Evolutionary conservation across 2,329 filamentous ascomycete species (phyloP).

Genomic region (Xylaria sp.): DNA sequence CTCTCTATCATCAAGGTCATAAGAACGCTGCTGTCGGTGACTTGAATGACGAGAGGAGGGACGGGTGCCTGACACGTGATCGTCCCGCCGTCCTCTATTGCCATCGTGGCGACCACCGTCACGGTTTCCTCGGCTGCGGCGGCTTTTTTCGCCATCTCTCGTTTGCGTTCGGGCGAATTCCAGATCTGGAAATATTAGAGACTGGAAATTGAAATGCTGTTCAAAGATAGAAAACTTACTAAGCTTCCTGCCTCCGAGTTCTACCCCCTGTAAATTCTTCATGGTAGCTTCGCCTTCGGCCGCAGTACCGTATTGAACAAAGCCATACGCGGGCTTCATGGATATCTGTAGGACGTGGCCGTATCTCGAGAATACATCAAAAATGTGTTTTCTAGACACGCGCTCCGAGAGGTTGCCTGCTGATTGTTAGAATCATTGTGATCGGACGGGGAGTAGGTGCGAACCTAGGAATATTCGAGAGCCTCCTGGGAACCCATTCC

Average conservation of each 20-base stretch:
- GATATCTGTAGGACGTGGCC: slow-evolving; percentile 93
- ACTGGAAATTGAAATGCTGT: neutral
- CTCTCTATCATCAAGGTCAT: slow-evolving; percentile 48
- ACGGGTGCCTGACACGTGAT: slow-evolving; percentile 44
- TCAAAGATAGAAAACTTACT: slow-evolving; percentile 70
- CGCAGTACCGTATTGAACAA: slow-evolving; percentile 89
- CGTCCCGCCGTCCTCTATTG: slow-evolving; percentile 44
- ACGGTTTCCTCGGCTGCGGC: slow-evolving; percentile 59
- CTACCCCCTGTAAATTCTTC: slow-evolving; percentile 79
- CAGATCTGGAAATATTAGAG: slow-evolving; percentile 68
- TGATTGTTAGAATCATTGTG: slow-evolving; percentile 43
- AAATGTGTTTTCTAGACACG: slow-evolving; percentile 93
- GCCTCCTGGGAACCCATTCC: slow-evolving; percentile 82
- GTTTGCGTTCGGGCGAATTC: slow-evolving; percentile 91
- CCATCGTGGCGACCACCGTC: slow-evolving; percentile 57
- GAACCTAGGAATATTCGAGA: slow-evolving; percentile 84
- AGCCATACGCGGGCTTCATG: slow-evolving; percentile 96
- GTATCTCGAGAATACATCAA: slow-evolving; percentile 87
- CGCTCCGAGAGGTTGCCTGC: slow-evolving; percentile 91
- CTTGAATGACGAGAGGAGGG: slow-evolving; percentile 46
- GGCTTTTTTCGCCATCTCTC: slow-evolving; percentile 76
- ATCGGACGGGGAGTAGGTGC: slow-evolving; percentile 32
- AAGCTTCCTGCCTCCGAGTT: slow-evolving; percentile 90
- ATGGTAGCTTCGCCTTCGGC: slow-evolving; percentile 80
- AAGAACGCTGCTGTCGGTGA: slow-evolving; percentile 52